Percentiles rank a stretch among this genome's conserved stretches.
phyloP scores from a whole-genome alignment of 202 grass and related monocot species.

The Musa balbisiana region DNA sequence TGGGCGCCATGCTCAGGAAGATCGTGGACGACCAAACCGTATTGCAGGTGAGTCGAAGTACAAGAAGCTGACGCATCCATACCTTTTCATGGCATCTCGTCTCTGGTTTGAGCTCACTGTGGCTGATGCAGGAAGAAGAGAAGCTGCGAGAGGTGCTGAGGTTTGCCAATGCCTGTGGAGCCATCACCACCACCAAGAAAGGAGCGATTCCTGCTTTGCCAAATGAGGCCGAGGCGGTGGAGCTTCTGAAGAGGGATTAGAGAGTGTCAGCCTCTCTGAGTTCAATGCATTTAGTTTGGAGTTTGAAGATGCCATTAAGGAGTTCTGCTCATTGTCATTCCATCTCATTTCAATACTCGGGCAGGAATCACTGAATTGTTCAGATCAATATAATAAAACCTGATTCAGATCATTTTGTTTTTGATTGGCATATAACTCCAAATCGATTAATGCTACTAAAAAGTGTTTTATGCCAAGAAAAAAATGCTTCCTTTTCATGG shows the following conservation, averaged over 20 bases:
- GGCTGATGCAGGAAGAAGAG: slow-evolving; percentile 8
- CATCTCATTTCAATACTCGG: too few species aligned
- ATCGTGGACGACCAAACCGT: slow-evolving; percentile 10
- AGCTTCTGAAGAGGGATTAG: background rate
- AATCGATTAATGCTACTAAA: too few species aligned
- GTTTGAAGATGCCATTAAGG: background rate
- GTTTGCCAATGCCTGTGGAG: slow-evolving; percentile 19
- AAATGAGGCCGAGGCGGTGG: background rate
- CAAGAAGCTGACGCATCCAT: background rate
- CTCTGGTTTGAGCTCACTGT: too few species aligned
- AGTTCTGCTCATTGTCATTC: background rate
- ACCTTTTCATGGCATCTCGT: background rate
- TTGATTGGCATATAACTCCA: too few species aligned
- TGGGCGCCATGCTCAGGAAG: slow-evolving; percentile 14
- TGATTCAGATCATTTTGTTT: too few species aligned
- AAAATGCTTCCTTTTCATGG: too few species aligned
- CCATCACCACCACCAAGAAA: slow-evolving; percentile 16
- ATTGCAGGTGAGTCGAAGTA: background rate
- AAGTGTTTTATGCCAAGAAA: too few species aligned
- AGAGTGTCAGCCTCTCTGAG: too few species aligned
- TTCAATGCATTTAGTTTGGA: background rate
- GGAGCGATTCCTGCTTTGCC: slow-evolving; percentile 29
- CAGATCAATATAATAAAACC: too few species aligned
- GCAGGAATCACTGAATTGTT: too few species aligned
- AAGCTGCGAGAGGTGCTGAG: slow-evolving; percentile 4